These are phyloP conservation scores for Dorcoceras hygrometricum DNA, from an alignment of 257 asterid species.

Conservation along the genomic window DNA sequence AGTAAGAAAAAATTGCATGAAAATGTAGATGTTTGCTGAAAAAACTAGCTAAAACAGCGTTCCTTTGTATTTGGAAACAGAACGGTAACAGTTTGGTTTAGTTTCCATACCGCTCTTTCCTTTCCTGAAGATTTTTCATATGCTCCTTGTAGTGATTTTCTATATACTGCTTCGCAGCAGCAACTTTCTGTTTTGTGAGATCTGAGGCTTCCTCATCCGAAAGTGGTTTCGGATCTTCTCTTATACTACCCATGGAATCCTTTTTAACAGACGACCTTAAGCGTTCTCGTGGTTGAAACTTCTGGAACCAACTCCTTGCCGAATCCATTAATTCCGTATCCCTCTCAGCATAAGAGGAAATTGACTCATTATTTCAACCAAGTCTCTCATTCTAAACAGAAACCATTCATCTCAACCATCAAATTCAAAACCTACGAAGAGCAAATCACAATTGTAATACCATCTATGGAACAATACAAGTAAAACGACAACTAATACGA, in stretches of 20 bases:
- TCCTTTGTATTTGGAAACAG: not conserved
- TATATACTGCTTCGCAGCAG: slow-evolving; percentile 95
- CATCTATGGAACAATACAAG: slow-evolving; percentile 2
- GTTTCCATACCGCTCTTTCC: slow-evolving; percentile 77
- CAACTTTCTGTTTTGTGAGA: slow-evolving; percentile 85
- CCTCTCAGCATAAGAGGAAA: slow-evolving; percentile 37
- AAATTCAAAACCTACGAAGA: slow-evolving; percentile 32
- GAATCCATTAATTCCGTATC: slow-evolving; percentile 63
- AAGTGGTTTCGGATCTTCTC: slow-evolving; percentile 57
- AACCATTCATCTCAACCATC: slow-evolving; percentile 33
- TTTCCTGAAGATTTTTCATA: slow-evolving; percentile 87
- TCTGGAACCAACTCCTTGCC: slow-evolving; percentile 86
- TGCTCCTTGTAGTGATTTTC: slow-evolving; percentile 98
- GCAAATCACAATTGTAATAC: slow-evolving; percentile 1
- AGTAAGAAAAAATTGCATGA: not conserved
- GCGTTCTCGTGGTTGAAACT: slow-evolving; percentile 74
- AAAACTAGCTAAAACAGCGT: not conserved
- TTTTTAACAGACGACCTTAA: slow-evolving; percentile 59
- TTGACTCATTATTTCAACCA: slow-evolving; percentile 22
- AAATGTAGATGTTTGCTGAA: not conserved
- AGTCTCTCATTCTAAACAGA: slow-evolving; percentile 39
- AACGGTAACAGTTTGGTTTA: slow-evolving; percentile 9
- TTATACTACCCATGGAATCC: slow-evolving; percentile 65
- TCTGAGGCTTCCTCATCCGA: slow-evolving; percentile 83
- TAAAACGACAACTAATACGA: not conserved